phyloP scores from a whole-genome alignment of 768 basidiomycete genomes.

The Boletus tomentosulus region DNA sequence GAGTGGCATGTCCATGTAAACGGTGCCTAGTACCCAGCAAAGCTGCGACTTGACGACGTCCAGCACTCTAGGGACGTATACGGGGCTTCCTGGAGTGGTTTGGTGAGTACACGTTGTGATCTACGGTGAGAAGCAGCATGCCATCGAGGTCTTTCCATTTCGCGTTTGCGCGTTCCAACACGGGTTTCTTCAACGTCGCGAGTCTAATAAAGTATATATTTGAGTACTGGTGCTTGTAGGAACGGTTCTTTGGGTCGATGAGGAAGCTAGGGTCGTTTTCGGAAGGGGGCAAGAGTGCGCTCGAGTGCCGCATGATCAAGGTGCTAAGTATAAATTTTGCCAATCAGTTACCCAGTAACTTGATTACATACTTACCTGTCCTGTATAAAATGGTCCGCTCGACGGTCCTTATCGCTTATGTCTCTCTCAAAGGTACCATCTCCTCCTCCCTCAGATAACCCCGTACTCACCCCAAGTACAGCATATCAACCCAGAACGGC shows the following conservation, averaged over 20 bases:
- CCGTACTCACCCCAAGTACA: constrained; percentile 20
- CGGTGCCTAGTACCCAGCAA: constrained; percentile 90
- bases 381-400: constrained; percentile 2
- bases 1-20: constrained; percentile 98
- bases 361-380: background rate
- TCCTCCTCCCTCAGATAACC: background rate
- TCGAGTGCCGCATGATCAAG: constrained; percentile 23
- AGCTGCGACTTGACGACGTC: constrained; percentile 82
- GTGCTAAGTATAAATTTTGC: background rate
- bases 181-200: constrained; percentile 42
- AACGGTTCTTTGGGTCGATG: constrained; percentile 41
- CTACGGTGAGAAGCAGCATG: constrained; percentile 14
- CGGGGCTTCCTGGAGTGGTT: constrained; percentile 52
- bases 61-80: constrained; percentile 73
- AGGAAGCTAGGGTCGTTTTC: constrained; percentile 37
- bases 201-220: constrained; percentile 69
- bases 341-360: background rate
- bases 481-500: constrained; percentile 66
- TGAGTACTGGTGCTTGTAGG: constrained; percentile 67
- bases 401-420: constrained; percentile 36
- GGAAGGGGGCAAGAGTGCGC: constrained; percentile 28
- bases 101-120: constrained; percentile 4
- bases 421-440: constrained; percentile 52
- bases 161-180: constrained; percentile 45
- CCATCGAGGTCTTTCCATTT: constrained; percentile 49